phyloP scores from a whole-genome alignment of 306 rosid species.

The Cotoneaster glaucophyllus region DNA sequence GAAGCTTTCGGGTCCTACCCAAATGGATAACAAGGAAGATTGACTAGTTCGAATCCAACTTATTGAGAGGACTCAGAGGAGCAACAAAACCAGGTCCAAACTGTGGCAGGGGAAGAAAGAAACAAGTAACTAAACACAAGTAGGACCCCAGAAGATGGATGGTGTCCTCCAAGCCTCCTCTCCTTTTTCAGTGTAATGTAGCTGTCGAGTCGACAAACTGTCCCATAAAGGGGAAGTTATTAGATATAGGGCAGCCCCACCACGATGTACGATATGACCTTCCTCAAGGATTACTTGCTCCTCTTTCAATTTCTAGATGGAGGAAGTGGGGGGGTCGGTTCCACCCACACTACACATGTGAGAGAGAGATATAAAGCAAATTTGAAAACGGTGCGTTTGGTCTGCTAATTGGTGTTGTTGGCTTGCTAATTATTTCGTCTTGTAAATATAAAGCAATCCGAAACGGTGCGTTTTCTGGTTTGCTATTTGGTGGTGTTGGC shows the following conservation, averaged over 20 bases:
- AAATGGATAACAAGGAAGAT: background rate
- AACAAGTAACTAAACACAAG: background rate
- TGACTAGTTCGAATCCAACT: background rate
- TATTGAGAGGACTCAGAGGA: background rate
- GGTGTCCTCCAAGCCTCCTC: background rate
- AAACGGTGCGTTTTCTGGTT: slow-evolving; percentile 14
- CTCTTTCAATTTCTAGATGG: slow-evolving; percentile 7
- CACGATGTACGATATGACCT: background rate
- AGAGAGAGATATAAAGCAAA: slow-evolving; percentile 7
- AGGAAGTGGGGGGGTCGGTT: slow-evolving; percentile 28
- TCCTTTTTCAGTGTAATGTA: background rate
- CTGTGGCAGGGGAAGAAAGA: background rate
- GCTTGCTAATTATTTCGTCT: background rate
- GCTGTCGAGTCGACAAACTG: slow-evolving; percentile 17
- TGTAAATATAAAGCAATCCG: background rate
- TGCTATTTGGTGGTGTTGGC: background rate
- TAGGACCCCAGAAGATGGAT: slow-evolving; percentile 5
- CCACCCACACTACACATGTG: slow-evolving; percentile 5
- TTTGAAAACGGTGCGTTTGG: slow-evolving; percentile 14
- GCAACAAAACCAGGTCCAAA: background rate
- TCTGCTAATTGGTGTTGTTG: background rate
- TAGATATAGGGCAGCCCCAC: slow-evolving; percentile 14
- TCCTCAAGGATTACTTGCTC: slow-evolving; percentile 5
- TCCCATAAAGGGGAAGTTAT: background rate
- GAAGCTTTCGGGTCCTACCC: background rate